phyloP scores from a whole-genome alignment of 345 rosid genomes.

The Erodium maritimum region DNA sequence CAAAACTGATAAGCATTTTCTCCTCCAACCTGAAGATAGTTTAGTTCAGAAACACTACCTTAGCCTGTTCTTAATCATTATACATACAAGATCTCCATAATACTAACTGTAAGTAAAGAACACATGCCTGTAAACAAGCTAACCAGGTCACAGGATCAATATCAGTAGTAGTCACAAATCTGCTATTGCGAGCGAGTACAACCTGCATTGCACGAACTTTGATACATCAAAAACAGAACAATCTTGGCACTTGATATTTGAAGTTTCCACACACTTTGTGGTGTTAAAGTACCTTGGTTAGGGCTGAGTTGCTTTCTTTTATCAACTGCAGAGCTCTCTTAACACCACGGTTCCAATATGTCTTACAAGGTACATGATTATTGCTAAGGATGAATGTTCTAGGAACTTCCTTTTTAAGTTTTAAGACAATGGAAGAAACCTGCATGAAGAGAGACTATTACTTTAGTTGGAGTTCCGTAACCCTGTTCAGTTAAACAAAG shows the following conservation, averaged over 20 bases:
- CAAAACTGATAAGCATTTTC: slow-evolving; percentile 77
- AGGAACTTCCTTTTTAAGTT: slow-evolving; percentile 28
- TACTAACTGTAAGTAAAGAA: neutral
- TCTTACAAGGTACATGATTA: slow-evolving; percentile 46
- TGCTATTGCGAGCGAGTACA: slow-evolving; percentile 81
- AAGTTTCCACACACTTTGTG: no score
- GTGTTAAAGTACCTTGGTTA: slow-evolving; percentile 36
- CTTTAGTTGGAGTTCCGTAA: neutral
- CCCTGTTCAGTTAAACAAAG: no score
- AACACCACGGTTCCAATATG: slow-evolving; percentile 50
- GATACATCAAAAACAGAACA: slow-evolving; percentile 1
- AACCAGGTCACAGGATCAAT: slow-evolving; percentile 74
- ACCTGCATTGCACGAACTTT: slow-evolving; percentile 34
- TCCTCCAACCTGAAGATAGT: slow-evolving; percentile 51
- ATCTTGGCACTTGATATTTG: no score
- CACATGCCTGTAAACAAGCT: slow-evolving; percentile 64
- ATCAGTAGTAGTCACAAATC: slow-evolving; percentile 44
- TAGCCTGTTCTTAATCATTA: neutral
- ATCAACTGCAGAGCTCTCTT: slow-evolving; percentile 55
- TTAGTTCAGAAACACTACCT: neutral
- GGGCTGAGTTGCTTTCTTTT: slow-evolving; percentile 33
- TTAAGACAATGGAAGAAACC: slow-evolving; percentile 43
- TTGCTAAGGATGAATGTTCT: slow-evolving; percentile 44
- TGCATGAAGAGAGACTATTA: slow-evolving; percentile 11
- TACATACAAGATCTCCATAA: neutral